Evolutionary conservation across 768 basidiomycete genomes (phyloP).

Genomic region (Suillus weaverae): DNA sequence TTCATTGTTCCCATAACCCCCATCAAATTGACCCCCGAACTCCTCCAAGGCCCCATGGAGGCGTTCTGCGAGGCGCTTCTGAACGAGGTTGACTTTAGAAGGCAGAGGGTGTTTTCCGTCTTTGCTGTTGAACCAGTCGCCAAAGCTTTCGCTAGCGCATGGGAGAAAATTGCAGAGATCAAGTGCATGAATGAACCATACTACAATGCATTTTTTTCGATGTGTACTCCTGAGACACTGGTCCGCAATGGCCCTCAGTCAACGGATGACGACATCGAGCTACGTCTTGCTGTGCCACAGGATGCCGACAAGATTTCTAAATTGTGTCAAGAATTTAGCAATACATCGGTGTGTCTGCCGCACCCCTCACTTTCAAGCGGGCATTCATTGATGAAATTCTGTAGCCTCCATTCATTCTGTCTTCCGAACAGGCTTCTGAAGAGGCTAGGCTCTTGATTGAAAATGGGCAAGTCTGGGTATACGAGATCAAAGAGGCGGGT

Average conservation of each 20-base stretch:
- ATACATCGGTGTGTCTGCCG: constrained; percentile 45
- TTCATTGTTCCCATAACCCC: constrained; percentile 45
- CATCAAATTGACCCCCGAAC: constrained; percentile 25
- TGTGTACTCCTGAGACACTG: constrained; percentile 43
- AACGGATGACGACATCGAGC: constrained; percentile 35
- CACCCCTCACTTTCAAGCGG: constrained; percentile 3
- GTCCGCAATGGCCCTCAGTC: constrained; percentile 23
- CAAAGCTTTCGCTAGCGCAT: constrained; percentile 42
- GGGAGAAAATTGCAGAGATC: constrained; percentile 44
- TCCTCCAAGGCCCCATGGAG: constrained; percentile 39
- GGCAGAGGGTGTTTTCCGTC: constrained; percentile 58
- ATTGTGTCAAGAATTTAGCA: constrained; percentile 53
- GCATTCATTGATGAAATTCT: constrained; percentile 31
- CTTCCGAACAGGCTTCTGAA: constrained; percentile 36
- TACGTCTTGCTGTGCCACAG: constrained; percentile 34
- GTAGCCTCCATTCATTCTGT: constrained; percentile 39
- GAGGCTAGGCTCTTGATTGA: constrained; percentile 50
- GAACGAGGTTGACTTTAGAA: constrained; percentile 25
- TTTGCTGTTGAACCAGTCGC: constrained; percentile 50
- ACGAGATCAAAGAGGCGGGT: constrained; percentile 38
- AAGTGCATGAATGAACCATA: constrained; percentile 43
- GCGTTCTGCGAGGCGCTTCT: constrained; percentile 37
- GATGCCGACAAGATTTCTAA: constrained; percentile 43
- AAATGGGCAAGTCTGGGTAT: constrained; percentile 54
- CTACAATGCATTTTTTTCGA: constrained; percentile 49